Conservation (phyloP, 163 green algal species). For the Smithsoniella earleae region DNA sequence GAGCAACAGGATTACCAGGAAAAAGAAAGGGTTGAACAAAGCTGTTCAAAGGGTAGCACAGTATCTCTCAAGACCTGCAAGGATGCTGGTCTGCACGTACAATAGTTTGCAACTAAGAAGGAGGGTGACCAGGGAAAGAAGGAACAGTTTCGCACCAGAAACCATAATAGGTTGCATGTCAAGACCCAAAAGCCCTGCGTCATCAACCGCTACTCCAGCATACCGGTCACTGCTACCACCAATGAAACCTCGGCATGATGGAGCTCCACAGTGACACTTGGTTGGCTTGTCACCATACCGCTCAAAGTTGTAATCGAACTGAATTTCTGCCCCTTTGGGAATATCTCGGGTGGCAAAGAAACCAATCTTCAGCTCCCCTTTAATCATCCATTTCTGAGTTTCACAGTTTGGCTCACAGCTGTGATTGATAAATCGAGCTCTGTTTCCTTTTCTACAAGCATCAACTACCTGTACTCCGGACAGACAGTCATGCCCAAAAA, state of each 20-base stretch:
- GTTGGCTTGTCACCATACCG: constrained; percentile 89
- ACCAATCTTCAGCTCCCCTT: constrained; percentile 89
- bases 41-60: too few species aligned
- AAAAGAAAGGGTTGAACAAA: too few species aligned
- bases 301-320: constrained; percentile 99
- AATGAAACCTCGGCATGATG: constrained; percentile 77
- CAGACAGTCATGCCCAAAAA: neutral
- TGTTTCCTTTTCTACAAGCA: constrained; percentile 57
- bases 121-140: neutral
- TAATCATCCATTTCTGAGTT: constrained; percentile 95
- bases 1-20: neutral
- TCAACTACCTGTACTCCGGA: constrained; percentile 12
- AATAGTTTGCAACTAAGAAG: neutral
- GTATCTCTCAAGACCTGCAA: neutral
- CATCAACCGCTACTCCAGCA: constrained; percentile 30
- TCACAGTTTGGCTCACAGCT: constrained; percentile 95
- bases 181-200: constrained; percentile 36
- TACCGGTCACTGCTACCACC: constrained; percentile 47
- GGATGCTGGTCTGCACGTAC: neutral
- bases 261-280: constrained; percentile 76
- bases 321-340: constrained; percentile 75
- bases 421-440: constrained; percentile 95
- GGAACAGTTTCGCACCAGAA: constrained; percentile 13
- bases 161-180: constrained; percentile 80
- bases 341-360: constrained; percentile 80